Evolutionary conservation across 2,329 filamentous ascomycete species (phyloP).

Genomic region (Myrmaecium sp.): DNA sequence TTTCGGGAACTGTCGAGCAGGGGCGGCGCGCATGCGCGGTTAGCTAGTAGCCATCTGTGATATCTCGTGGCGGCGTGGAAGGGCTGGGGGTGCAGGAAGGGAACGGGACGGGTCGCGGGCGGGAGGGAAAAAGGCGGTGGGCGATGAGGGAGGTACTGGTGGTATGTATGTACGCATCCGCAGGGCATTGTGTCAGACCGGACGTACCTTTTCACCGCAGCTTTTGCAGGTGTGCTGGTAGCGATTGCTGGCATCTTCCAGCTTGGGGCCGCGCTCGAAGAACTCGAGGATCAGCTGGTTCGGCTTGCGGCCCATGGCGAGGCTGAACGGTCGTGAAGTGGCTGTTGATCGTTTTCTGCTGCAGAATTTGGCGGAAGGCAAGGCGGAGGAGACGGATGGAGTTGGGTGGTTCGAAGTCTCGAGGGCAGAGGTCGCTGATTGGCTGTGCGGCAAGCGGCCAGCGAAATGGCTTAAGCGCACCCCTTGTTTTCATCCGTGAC

Average conservation of each 20-base stretch:
- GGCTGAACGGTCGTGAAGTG: not conserved
- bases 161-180: not conserved
- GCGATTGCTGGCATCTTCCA: constrained; percentile 77
- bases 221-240: constrained; percentile 83
- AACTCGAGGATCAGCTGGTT: constrained; percentile 75
- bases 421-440: too few species aligned
- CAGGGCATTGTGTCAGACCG: not conserved
- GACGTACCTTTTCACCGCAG: constrained; percentile 53
- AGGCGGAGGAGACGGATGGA: too few species aligned
- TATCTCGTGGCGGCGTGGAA: not conserved
- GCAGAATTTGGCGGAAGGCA: too few species aligned
- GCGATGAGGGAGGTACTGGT: constrained; percentile 2
- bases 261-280: constrained; percentile 73
- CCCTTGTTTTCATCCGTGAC: too few species aligned
- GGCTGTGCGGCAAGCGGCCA: too few species aligned
- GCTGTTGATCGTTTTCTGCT: not conserved
- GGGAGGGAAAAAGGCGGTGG: constrained; percentile 4
- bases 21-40: too few species aligned
- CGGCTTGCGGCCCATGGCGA: constrained; percentile 60
- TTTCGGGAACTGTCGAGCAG: constrained; percentile 52
- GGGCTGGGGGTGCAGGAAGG: constrained; percentile 4
- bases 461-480: too few species aligned
- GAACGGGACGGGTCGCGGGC: too few species aligned
- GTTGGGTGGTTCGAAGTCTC: too few species aligned
- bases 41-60: not conserved